phyloP scores from a whole-genome alignment of 768 basidiomycete species.

The Pulveroboletus sp. region DNA sequence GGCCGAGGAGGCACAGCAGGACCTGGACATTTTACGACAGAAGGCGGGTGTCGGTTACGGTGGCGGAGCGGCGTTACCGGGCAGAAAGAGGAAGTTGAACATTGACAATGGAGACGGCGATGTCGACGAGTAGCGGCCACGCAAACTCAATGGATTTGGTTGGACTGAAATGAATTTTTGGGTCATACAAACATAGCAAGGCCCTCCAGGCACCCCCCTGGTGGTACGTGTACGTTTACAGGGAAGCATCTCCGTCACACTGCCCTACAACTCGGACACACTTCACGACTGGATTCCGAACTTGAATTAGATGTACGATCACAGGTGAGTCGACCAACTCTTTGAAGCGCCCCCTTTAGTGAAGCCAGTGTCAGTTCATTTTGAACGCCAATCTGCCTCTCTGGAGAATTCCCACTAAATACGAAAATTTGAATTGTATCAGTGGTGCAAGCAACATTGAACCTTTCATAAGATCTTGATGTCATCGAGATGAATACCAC shows the following conservation, averaged over 20 bases:
- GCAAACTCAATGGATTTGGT: too few relatives aligned
- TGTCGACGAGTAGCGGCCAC: too few relatives aligned
- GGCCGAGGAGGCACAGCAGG: conserved; percentile 81
- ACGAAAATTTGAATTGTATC: too few relatives aligned
- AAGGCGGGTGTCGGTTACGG: conserved; percentile 80
- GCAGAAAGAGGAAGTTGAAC: conserved; percentile 66
- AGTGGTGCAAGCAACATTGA: too few relatives aligned
- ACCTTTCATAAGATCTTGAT: too few relatives aligned
- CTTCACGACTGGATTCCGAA: conserved; percentile 29
- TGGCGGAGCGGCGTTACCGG: conserved; percentile 65
- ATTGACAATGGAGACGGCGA: conserved; percentile 41
- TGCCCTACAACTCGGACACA: conserved; percentile 11
- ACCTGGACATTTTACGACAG: conserved; percentile 69
- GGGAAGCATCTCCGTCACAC: too few relatives aligned
- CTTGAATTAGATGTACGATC: conserved; percentile 34
- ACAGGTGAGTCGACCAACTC: conserved; percentile 21
- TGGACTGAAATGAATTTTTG: too few relatives aligned
- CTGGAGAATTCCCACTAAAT: conserved; percentile 37
- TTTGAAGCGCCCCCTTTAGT: background rate
- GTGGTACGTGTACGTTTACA: too few relatives aligned
- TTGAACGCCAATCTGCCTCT: conserved; percentile 16
- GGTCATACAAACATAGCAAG: too few relatives aligned
- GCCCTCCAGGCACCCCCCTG: too few relatives aligned
- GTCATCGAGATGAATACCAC: conserved; percentile 25
- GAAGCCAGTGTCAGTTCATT: conserved; percentile 18